Base-by-base conservation (phyloP, 2,329 filamentous ascomycete species). In the Helotiales sp. region DNA sequence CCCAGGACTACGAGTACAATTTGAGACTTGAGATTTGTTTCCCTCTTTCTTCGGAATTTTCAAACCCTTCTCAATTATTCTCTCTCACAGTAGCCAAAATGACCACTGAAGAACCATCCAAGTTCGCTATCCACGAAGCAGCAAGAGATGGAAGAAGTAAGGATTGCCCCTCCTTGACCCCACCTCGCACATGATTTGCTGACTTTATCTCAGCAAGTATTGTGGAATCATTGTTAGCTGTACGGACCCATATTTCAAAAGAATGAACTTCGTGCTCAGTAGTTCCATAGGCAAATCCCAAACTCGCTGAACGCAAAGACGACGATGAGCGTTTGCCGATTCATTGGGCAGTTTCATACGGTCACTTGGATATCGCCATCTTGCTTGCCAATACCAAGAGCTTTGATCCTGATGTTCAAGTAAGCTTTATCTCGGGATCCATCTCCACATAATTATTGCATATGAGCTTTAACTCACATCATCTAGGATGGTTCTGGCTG, bases 311-410 rank as follows among this genome's bases (percentile, higher is more conserved):
- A 47, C 74, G 74, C 57, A 85, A 86, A 68, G 95, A 99, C 69
- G 88, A 90, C 49, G 95, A 99, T 72, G 91, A 91, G 15, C 90
- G 95, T 44, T 83, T 96, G 34, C 88, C 95, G 2, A 86, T 98
- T 57, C 95, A 99, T 79, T 99, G 95, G 95, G 93, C 95, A 0
- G 85, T 86, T 1, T 95, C 93, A 22, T 89, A 90, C 73, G 96
- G 95, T 71, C 87, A 86, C 65, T 75, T 88, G 6, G 82, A 87
- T 24, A 91, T 97, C 58, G 86, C 90, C 17, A 79, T 88, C 50
- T 72, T 93, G 19, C 79, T 98, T 3, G 81, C 89, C 2, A 81
- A 89, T 55, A 79, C 80, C 60, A 87, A 87, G 67, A 80, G 80
- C 58, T 96, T 97, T 69, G 91, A 98, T 70, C 83, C 90, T 0